phyloP scores from a whole-genome alignment of 164 flowering plant species.

The Amborella trichopoda region DNA sequence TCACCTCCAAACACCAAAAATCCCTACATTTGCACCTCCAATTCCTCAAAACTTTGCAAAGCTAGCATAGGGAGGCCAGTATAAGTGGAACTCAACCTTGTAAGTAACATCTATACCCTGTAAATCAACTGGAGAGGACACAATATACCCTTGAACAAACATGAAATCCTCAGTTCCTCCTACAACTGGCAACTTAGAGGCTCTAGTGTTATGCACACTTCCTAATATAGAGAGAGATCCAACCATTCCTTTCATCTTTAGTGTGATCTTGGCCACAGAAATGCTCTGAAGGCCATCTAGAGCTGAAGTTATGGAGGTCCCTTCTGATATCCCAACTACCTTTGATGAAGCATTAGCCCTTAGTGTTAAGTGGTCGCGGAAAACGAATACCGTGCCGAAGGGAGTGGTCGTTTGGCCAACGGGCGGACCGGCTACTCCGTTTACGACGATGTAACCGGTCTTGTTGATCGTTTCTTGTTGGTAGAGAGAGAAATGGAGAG shows the following conservation, averaged over 20 bases:
- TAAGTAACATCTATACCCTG: conserved; percentile 19
- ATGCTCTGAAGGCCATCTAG: conserved; percentile 26
- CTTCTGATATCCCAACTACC: conserved; percentile 18
- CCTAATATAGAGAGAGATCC: conserved; percentile 32
- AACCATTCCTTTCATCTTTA: conserved; percentile 17
- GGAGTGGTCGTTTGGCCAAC: conserved; percentile 23
- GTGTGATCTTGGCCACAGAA: conserved; percentile 23
- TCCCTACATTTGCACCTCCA: too few species aligned
- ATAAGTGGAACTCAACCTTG: conserved; percentile 38
- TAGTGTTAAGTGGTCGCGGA: conserved; percentile 23
- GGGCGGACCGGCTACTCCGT: conserved; percentile 22
- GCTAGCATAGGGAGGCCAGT: conserved; percentile 43
- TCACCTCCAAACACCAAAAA: too few species aligned
- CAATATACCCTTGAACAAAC: conserved; percentile 34
- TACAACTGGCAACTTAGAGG: conserved; percentile 29
- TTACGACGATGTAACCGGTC: conserved; percentile 22
- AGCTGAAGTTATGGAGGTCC: conserved; percentile 20
- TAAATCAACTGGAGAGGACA: conserved; percentile 26
- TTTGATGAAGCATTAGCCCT: conserved; percentile 17
- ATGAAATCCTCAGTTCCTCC: conserved; percentile 37
- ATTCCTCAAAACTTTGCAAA: too few species aligned
- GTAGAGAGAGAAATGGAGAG: conserved; percentile 28
- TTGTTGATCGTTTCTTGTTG: conserved; percentile 34
- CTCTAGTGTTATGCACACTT: conserved; percentile 22
- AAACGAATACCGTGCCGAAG: conserved; percentile 29